Evolutionary conservation across 768 basidiomycete genomes (phyloP).

Genomic region (Cubamyces sp.): DNA sequence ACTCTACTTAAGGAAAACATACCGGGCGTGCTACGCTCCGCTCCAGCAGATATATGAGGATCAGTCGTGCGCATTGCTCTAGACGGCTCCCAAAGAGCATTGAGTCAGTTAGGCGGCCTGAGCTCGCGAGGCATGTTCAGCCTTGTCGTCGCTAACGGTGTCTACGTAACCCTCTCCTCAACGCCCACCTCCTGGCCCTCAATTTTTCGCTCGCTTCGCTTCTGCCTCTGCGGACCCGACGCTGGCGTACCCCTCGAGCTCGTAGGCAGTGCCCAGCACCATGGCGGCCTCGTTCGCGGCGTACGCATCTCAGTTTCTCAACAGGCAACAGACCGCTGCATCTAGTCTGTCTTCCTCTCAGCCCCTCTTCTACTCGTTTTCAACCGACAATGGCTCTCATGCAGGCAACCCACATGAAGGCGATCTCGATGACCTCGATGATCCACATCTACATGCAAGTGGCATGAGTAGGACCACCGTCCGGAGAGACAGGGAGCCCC

Average conservation of each 20-base stretch:
- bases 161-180: conserved; percentile 27
- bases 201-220: not conserved
- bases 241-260: conserved; percentile 4
- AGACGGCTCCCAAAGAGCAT: conserved; percentile 8
- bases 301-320: conserved; percentile 83
- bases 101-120: conserved; percentile 26
- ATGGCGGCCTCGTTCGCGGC: conserved; percentile 77
- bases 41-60: no score
- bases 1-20: no score
- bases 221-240: conserved; percentile 2
- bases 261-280: conserved; percentile 4
- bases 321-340: conserved; percentile 51
- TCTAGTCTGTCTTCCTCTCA: conserved; percentile 64
- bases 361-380: conserved; percentile 89
- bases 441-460: conserved; percentile 67
- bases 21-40: no score
- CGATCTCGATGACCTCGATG: conserved; percentile 72
- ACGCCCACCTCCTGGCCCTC: conserved; percentile 16
- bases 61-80: no score
- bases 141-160: conserved; percentile 13
- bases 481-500: conserved; percentile 35
- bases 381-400: conserved; percentile 71
- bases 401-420: conserved; percentile 49
- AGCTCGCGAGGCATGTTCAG: conserved; percentile 22
- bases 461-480: conserved; percentile 37